These are phyloP conservation scores for Arthroderma sp. DNA, from an alignment of 2,329 filamentous ascomycete species.

Conservation along the genomic window DNA sequence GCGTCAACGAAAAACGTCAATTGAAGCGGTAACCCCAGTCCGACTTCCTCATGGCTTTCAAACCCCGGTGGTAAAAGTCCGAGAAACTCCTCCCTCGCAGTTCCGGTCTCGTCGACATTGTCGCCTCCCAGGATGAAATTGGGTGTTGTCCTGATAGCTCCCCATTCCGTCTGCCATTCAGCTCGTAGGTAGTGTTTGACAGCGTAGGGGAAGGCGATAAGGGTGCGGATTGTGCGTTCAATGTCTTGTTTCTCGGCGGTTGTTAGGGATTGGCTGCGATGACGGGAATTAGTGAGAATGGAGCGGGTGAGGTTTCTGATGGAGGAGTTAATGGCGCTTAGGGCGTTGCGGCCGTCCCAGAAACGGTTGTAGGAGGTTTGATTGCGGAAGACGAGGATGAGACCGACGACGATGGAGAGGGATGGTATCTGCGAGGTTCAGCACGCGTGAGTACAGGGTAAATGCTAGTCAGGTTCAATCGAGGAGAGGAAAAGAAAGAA, in stretches of 20 bases:
- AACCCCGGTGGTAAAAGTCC: conserved; percentile 38
- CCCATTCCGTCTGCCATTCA: conserved; percentile 39
- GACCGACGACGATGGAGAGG: conserved; percentile 51
- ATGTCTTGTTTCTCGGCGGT: conserved; percentile 40
- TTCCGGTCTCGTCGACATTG: conserved; percentile 15
- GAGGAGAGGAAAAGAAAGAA: not conserved
- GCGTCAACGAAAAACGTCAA: conserved; percentile 46
- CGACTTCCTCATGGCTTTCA: conserved; percentile 44
- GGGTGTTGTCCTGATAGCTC: not conserved
- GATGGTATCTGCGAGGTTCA: conserved; percentile 37
- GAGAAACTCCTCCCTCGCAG: conserved; percentile 36
- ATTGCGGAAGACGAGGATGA: conserved; percentile 57
- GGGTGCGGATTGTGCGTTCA: conserved; percentile 45
- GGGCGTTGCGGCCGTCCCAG: conserved; percentile 47
- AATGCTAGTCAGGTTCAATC: not conserved
- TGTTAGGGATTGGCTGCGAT: conserved; percentile 19
- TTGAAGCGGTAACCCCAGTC: conserved; percentile 47
- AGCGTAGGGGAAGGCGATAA: conserved; percentile 50
- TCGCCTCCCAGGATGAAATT: not conserved
- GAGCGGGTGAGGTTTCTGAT: conserved; percentile 46
- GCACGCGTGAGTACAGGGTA: not conserved
- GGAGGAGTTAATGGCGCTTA: conserved; percentile 44
- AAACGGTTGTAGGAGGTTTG: conserved; percentile 52
- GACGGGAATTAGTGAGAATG: conserved; percentile 39
- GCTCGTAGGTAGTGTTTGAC: conserved; percentile 52